Conservation (phyloP, 768 basidiomycete genomes). For the Calocybe cyanea region DNA sequence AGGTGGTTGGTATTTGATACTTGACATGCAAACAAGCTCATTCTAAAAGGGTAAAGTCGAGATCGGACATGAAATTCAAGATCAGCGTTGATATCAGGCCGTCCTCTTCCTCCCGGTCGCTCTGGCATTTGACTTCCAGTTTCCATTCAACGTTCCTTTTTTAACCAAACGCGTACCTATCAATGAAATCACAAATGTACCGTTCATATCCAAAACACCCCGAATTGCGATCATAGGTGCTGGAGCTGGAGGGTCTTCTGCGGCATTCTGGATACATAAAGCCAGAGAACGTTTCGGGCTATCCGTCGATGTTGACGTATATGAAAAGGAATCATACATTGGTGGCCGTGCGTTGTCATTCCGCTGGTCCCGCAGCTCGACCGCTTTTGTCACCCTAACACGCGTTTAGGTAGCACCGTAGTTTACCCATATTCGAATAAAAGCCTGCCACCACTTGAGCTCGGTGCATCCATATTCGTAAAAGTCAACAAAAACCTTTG, state of each 20-base stretch:
- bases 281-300: constrained; percentile 68
- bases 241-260: constrained; percentile 82
- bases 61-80: too few species aligned
- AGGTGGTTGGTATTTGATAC: too few species aligned
- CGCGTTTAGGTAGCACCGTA: constrained; percentile 62
- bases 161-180: constrained; percentile 34
- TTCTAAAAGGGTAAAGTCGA: too few species aligned
- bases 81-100: too few species aligned
- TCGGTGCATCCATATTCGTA: constrained; percentile 90
- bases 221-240: constrained; percentile 87
- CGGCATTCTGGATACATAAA: constrained; percentile 81
- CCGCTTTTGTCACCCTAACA: neutral
- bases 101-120: constrained; percentile 29
- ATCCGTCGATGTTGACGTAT: constrained; percentile 78
- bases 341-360: constrained; percentile 71
- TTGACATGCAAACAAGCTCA: too few species aligned
- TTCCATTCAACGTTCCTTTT: constrained; percentile 58
- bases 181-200: constrained; percentile 11
- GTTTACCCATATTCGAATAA: constrained; percentile 70
- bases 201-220: constrained; percentile 28
- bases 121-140: constrained; percentile 39
- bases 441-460: constrained; percentile 62
- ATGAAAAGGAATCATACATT: constrained; percentile 70
- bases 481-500: constrained; percentile 61
- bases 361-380: neutral